Base-by-base conservation (phyloP, 352 stramenopile species). In the Globisporangium irregulare region DNA sequence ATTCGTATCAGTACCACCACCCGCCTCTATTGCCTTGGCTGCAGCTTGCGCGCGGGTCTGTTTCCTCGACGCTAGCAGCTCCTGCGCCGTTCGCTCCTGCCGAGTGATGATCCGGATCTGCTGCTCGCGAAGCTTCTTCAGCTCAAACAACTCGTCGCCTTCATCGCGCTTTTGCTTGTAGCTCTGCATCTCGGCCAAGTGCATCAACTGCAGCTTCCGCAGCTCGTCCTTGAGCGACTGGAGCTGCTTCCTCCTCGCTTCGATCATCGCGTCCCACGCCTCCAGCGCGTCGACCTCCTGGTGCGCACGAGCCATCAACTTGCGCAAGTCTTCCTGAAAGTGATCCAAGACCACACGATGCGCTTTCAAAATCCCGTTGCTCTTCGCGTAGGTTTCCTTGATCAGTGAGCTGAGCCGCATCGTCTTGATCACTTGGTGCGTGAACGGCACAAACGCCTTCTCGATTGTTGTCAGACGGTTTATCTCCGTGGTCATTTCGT, bases 381-480 rank as follows among this genome's bases (percentile, higher is more conserved):
- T 78, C 48, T 80, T 79, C 3, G 36, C 55, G 59, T 90, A 74
- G 0, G 79, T 82, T 36, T 86, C 69, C 7, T 72, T 53, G 12
- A 91, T 69, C 3, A 89, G 60, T 1, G 62, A 73, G 1, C 73
- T 70, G 10, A 93, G 70, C 9, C 80, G 73, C 38, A 82, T 59
- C 15, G 81, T 67, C 14, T 75, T 74, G 29, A 95, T 74, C 29
- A 93, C 76, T 25, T 92, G 82, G 58, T 93, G 87, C 0, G 69
- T 92, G 68, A 93, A 95, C 2, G 87, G 82, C 27, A 93, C 82
- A 46, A 93, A 91, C 3, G 83, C 82, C 62, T 82, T 84, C 67
- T 93, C 83, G 20, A 95, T 84, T 1, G 73, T 63, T 0, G 72
- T 79, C 18, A 95, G 70, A 0, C 87, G 80, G 5, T 76, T 66